Percentiles rank a stretch among this genome's conserved stretches.
phyloP scores from a whole-genome alignment of 441 rosid genomes.

The Hura crepitans region DNA sequence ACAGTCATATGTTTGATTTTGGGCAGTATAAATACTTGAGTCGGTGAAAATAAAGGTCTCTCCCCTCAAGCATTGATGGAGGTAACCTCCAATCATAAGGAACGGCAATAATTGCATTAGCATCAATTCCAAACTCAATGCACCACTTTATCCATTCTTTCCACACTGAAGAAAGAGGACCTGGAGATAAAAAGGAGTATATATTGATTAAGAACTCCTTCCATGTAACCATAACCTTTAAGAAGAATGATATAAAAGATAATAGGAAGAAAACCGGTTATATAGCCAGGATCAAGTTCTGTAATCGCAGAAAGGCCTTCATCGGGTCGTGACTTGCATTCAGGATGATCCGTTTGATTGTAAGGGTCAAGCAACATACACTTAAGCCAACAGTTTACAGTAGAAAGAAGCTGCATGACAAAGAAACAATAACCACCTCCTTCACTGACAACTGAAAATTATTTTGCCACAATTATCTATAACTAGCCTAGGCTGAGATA shows the following conservation, averaged over 20 bases:
- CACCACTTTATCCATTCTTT: constrained; percentile 99
- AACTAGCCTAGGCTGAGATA: neutral
- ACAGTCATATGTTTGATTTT: neutral
- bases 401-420: constrained; percentile 77
- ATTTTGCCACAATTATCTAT: neutral
- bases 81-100: constrained; percentile 98
- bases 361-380: constrained; percentile 87
- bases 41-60: constrained; percentile 95
- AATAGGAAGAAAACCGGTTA: constrained; percentile 54
- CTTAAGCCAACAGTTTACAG: constrained; percentile 98
- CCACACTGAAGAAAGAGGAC: constrained; percentile 98
- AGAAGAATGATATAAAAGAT: neutral
- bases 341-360: constrained; percentile 94
- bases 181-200: constrained; percentile 35
- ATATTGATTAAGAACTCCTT: neutral
- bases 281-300: constrained; percentile 94
- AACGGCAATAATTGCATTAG: constrained; percentile 89
- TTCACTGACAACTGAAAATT: neutral
- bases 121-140: constrained; percentile 90
- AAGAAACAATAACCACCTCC: neutral
- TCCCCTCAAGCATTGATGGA: constrained; percentile 92
- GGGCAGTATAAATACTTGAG: constrained; percentile 63
- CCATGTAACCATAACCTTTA: neutral
- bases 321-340: constrained; percentile 96
- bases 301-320: constrained; percentile 94